Conservation (phyloP, 169 alveolate species). For the Plasmodium yoelii region DNA sequence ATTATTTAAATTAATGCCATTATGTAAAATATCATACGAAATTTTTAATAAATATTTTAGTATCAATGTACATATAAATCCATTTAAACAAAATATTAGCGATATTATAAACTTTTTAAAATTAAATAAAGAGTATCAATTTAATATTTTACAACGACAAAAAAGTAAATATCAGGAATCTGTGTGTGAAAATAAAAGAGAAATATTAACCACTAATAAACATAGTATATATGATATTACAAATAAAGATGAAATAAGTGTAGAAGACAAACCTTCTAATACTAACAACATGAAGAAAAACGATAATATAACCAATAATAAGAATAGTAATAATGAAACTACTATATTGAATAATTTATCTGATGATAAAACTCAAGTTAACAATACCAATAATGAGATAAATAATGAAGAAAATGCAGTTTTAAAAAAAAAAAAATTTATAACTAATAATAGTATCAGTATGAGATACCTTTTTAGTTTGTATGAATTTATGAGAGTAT, state of each 20-base stretch:
- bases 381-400: neutral
- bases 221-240: no score
- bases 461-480: constrained; percentile 59
- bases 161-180: neutral
- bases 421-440: neutral
- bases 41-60: constrained; percentile 38
- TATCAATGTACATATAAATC: constrained; percentile 68
- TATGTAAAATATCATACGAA: constrained; percentile 44
- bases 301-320: neutral
- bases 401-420: neutral
- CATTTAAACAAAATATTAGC: constrained; percentile 48
- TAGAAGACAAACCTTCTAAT: neutral
- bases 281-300: neutral
- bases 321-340: neutral
- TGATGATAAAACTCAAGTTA: neutral
- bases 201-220: neutral
- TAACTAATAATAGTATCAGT: constrained; percentile 38
- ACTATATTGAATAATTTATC: neutral
- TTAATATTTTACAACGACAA: constrained; percentile 28
- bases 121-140: constrained; percentile 63
- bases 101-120: constrained; percentile 59
- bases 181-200: constrained; percentile 13
- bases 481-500: constrained; percentile 46
- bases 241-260: no score
- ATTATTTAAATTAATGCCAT: constrained; percentile 56